Conservation (phyloP, 768 basidiomycete genomes). For the Tulasnella sp. region DNA sequence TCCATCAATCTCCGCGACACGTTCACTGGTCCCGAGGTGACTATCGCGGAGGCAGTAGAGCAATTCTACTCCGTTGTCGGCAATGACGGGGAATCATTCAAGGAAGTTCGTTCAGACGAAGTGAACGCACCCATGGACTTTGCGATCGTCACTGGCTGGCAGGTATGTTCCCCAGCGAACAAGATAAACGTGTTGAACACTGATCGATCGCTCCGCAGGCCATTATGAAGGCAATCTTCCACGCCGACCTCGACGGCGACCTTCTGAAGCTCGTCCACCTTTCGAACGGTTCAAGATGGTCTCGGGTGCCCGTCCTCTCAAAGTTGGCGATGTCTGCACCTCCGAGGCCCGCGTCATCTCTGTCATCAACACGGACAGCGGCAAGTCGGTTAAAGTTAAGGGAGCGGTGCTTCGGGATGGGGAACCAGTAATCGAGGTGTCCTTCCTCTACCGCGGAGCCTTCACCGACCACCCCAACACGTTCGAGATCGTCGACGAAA, state of each 20-base stretch:
- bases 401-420: conserved; percentile 74
- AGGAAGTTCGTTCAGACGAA: conserved; percentile 52
- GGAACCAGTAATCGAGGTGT: conserved; percentile 82
- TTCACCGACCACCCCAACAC: conserved; percentile 94
- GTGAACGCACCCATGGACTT: conserved; percentile 97
- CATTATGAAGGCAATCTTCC: conserved; percentile 98
- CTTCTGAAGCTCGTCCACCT: conserved; percentile 93
- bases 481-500: conserved; percentile 85
- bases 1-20: conserved; percentile 70
- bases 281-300: conserved; percentile 93
- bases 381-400: conserved; percentile 88
- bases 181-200: neutral
- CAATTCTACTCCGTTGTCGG: conserved; percentile 94
- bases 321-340: conserved; percentile 82
- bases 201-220: conserved; percentile 45
- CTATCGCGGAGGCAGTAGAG: conserved; percentile 57
- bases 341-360: conserved; percentile 84
- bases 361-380: conserved; percentile 80
- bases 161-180: conserved; percentile 48
- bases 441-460: conserved; percentile 94
- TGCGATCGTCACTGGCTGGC: conserved; percentile 96
- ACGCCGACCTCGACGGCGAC: conserved; percentile 82
- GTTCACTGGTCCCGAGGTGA: conserved; percentile 80
- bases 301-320: conserved; percentile 64
- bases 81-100: conserved; percentile 87